Base-by-base conservation (phyloP, 2,329 filamentous ascomycete genomes). In the Aureobasidium subglaciale region DNA sequence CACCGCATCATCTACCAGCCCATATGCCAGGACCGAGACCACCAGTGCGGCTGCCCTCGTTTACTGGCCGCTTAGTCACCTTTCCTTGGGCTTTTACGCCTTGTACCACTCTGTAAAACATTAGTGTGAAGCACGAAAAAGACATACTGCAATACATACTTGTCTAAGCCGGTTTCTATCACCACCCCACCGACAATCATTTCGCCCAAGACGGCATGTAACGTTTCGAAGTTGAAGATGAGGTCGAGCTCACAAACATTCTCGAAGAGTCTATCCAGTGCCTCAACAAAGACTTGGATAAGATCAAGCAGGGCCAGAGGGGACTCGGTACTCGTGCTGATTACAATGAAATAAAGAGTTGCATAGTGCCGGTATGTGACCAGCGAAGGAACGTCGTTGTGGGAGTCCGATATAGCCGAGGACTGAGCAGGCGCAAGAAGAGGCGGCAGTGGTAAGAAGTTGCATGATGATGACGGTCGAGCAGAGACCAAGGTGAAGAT, bases 331-430 rank as follows among this genome's bases (percentile, higher is more conserved):
- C 90, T 90, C 4, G 95, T 99, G 32, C 87, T 93, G 67, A 99
- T 99, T 69, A 99, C 79, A 72, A 99, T 99, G 76, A 99, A 99
- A 75, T 95, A 97, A 59, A 99, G 86, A 0, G 93, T 99, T 9
- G 93, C 93, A 69, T 97, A 99, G 78, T 96, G 89, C 57, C 93
- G 90, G 78, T 99, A 99, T 8, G 93, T 97, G 42, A 99, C 90
- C 58, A 97, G 87, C 5, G 90, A 93, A 9, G 93, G 93, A 10
- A 90, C 87, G 73, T 97, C 93, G 68, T 90, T 91, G 73, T 87
- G 82, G 56, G 83, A 85, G 35, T 85, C 81, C 63, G 73, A 73
- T 60, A 74, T 72, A 84, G 59, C 48, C 20, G 59, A 59, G 20
- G 59, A 49, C 29, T 45, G 42, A 48, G 64, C 55, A 35, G 58